A percentile compares a stretch with the other conserved stretches of the same genome.
Evolutionary conservation across 2,329 filamentous ascomycete species (phyloP).

Genomic region (Penicillium hordei): DNA sequence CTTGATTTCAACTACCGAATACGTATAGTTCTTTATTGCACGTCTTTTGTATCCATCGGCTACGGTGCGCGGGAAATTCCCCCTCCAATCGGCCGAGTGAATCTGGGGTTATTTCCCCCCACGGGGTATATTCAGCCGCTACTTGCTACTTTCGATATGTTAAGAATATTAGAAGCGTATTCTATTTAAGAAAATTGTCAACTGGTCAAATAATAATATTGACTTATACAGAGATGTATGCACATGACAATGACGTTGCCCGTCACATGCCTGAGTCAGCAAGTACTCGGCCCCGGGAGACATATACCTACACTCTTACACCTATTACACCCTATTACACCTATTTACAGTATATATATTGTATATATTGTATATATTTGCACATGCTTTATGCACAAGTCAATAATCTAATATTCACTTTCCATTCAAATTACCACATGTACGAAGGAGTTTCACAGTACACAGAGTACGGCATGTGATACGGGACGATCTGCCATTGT

Average conservation of each 20-base stretch:
- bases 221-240: background rate
- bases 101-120: slow-evolving; percentile 18
- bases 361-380: no score
- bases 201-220: background rate
- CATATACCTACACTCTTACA: no score
- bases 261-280: slow-evolving; percentile 29
- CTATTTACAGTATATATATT: no score
- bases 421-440: background rate
- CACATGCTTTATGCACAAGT: no score
- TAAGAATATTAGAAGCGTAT: background rate
- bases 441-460: no score
- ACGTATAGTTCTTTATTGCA: background rate
- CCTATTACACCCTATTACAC: no score
- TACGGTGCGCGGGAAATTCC: slow-evolving; percentile 15
- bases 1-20: background rate
- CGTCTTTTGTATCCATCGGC: slow-evolving; percentile 12
- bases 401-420: no score
- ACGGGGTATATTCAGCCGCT: slow-evolving; percentile 13
- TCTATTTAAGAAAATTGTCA: no score
- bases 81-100: slow-evolving; percentile 18
- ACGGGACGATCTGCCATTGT: slow-evolving; percentile 27
- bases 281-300: background rate
- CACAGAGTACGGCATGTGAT: slow-evolving; percentile 34
- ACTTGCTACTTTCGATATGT: background rate
- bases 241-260: slow-evolving; percentile 25